Evolutionary conservation across 2,329 filamentous ascomycete genomes (phyloP).

Genomic region (Colletotrichum filicis): DNA sequence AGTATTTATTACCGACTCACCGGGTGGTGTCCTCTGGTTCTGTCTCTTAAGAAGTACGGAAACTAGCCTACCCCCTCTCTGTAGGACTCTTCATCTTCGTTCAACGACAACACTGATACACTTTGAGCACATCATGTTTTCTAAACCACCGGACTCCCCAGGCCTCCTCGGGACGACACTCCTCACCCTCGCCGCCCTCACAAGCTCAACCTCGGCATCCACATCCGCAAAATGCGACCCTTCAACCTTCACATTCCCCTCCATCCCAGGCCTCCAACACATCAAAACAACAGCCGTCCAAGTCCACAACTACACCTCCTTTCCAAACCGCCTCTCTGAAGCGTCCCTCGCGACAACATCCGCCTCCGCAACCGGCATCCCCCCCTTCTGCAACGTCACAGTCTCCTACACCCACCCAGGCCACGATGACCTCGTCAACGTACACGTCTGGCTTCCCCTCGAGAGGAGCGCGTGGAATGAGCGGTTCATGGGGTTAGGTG

Average conservation of each 20-base stretch:
- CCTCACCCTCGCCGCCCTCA: neutral
- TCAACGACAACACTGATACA: no score
- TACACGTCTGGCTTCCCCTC: conserved; percentile 35
- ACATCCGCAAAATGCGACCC: neutral
- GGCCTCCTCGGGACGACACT: neutral
- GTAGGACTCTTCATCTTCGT: no score
- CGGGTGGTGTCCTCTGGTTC: neutral
- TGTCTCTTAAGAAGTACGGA: neutral
- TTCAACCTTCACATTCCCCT: neutral
- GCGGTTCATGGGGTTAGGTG: conserved; percentile 33
- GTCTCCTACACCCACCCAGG: conserved; percentile 28
- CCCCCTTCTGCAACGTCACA: conserved; percentile 36
- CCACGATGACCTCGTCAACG: neutral
- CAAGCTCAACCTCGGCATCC: neutral
- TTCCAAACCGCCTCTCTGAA: neutral
- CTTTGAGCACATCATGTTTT: no score
- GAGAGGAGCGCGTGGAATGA: conserved; percentile 28
- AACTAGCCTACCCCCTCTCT: neutral
- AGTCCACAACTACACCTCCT: neutral
- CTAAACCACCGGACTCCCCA: no score
- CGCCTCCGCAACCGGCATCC: neutral
- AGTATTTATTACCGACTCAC: neutral
- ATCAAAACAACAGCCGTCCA: neutral
- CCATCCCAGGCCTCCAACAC: neutral
- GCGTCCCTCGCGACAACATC: neutral